Percentiles rank a stretch among this genome's conserved stretches.
phyloP scores from a whole-genome alignment of 2,329 filamentous ascomycete species.

The Cladosporium sp. region DNA sequence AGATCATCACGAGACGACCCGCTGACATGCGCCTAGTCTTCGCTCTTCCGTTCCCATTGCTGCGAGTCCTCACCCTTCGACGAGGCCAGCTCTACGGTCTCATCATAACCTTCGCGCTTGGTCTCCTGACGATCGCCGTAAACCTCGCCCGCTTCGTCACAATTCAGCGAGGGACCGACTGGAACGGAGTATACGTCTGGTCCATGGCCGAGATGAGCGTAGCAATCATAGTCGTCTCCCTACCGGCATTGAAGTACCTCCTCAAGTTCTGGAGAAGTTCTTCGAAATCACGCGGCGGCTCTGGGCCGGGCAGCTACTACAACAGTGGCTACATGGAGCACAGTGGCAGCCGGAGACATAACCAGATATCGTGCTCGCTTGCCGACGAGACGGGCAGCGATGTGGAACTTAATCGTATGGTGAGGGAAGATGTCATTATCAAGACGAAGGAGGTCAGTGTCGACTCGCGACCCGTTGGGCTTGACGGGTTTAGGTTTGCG shows the following conservation, averaged over 20 bases:
- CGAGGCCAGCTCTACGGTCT: background rate
- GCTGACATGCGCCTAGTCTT: background rate
- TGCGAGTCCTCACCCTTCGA: background rate
- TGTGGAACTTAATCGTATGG: background rate
- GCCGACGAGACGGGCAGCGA: conserved; percentile 1
- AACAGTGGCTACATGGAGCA: background rate
- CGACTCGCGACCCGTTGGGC: background rate
- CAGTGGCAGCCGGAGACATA: background rate
- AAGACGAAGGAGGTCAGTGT: conserved; percentile 3
- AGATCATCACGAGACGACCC: background rate
- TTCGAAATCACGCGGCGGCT: background rate
- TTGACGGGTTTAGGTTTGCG: background rate
- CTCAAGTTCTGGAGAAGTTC: background rate
- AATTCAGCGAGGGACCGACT: background rate
- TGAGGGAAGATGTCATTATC: background rate
- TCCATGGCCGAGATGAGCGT: conserved; percentile 7
- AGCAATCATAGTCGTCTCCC: background rate
- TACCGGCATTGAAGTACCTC: background rate
- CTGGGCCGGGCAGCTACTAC: background rate
- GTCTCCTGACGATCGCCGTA: background rate
- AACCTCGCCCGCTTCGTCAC: conserved; percentile 3
- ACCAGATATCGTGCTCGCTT: background rate
- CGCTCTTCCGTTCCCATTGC: background rate
- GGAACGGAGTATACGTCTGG: conserved; percentile 1
- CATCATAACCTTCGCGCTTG: background rate